phyloP scores from a whole-genome alignment of 768 basidiomycete species.

The Collybia nuda region DNA sequence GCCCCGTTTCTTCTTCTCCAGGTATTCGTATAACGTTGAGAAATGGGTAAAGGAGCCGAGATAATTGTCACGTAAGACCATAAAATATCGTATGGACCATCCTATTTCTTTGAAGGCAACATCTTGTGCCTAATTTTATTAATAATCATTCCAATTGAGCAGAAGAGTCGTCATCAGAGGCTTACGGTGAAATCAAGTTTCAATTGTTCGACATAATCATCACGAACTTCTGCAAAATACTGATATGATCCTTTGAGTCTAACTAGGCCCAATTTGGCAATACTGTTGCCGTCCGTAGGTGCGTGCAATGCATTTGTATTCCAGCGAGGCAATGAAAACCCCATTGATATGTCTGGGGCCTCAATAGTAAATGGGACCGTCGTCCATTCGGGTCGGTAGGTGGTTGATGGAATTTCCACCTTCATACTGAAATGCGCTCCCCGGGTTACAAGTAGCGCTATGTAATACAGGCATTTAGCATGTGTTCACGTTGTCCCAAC shows the following conservation, averaged over 20 bases:
- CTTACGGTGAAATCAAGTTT: constrained; percentile 64
- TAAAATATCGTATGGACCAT: constrained; percentile 87
- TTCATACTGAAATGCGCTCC: constrained; percentile 55
- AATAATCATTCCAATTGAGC: not conserved
- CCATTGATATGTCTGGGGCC: constrained; percentile 53
- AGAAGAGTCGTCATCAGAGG: constrained; percentile 1
- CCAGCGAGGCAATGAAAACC: constrained; percentile 83
- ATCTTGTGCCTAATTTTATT: constrained; percentile 42
- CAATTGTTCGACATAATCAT: constrained; percentile 78
- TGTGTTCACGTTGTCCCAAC: not conserved
- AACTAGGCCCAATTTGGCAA: constrained; percentile 61
- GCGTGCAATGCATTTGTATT: constrained; percentile 78
- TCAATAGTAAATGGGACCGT: constrained; percentile 65
- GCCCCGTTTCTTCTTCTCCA: constrained; percentile 61
- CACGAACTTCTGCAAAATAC: constrained; percentile 65
- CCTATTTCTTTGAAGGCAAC: constrained; percentile 72
- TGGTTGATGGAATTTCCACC: constrained; percentile 64
- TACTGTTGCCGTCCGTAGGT: constrained; percentile 53
- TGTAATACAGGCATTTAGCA: not conserved
- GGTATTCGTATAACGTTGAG: constrained; percentile 82
- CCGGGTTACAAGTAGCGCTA: constrained; percentile 71
- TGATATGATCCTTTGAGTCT: constrained; percentile 69
- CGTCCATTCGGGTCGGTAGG: constrained; percentile 70
- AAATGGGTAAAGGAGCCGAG: constrained; percentile 94
- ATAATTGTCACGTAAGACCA: constrained; percentile 92